Evolutionary conservation across 352 stramenopile genomes (phyloP).

Genomic region (Phytopythium delawarense): DNA sequence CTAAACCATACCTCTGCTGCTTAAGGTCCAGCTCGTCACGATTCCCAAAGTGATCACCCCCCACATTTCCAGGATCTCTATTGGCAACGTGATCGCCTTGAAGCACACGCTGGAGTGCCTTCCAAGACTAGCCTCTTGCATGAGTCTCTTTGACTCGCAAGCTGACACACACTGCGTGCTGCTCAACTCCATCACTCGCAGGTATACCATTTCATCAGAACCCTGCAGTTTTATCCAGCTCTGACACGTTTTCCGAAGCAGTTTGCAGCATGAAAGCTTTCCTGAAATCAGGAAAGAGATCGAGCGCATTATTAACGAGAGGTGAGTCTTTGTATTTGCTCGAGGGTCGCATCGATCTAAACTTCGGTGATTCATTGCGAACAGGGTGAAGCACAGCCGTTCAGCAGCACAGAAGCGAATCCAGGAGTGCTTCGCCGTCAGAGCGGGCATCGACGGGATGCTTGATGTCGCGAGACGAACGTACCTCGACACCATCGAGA

Average conservation of each 20-base stretch:
- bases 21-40: constrained; percentile 68
- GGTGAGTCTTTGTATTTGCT: constrained; percentile 21
- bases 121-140: constrained; percentile 45
- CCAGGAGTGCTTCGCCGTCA: constrained; percentile 80
- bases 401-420: constrained; percentile 79
- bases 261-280: constrained; percentile 55
- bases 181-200: constrained; percentile 62
- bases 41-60: constrained; percentile 76
- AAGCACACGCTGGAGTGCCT: constrained; percentile 77
- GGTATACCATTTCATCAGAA: constrained; percentile 22
- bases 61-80: constrained; percentile 57
- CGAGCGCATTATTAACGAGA: constrained; percentile 70
- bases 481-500: constrained; percentile 81
- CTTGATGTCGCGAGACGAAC: constrained; percentile 77
- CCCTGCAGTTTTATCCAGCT: constrained; percentile 9
- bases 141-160: constrained; percentile 31
- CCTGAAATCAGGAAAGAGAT: constrained; percentile 51
- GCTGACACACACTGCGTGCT: constrained; percentile 33
- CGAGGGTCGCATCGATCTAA: not conserved
- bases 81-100: constrained; percentile 78
- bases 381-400: constrained; percentile 57
- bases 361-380: not conserved
- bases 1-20: constrained; percentile 2
- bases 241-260: constrained; percentile 8
- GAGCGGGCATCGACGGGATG: constrained; percentile 81